phyloP scores from a whole-genome alignment of 2,329 filamentous ascomycete species.

The Fusarium austroafricanum region DNA sequence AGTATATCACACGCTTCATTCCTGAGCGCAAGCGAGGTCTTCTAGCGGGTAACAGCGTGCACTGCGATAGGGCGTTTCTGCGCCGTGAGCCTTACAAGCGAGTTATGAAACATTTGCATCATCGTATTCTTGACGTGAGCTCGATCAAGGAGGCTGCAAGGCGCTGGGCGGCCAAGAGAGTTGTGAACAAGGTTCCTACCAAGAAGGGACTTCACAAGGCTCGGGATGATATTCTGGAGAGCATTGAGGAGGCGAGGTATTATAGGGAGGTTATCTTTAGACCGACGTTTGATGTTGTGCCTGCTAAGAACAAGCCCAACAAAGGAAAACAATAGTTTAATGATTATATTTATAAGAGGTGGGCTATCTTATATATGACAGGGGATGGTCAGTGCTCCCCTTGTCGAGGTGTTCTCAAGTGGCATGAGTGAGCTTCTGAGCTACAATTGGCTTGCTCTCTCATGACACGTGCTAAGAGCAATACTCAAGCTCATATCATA shows the following conservation, averaged over 20 bases:
- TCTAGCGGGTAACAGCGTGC: slow-evolving; percentile 92
- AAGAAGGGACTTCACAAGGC: slow-evolving; percentile 87
- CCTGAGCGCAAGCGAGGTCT: slow-evolving; percentile 75
- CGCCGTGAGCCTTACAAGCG: slow-evolving; percentile 76
- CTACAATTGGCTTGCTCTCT: background rate
- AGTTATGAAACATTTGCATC: slow-evolving; percentile 83
- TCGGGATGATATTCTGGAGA: slow-evolving; percentile 90
- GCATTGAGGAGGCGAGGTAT: slow-evolving; percentile 89
- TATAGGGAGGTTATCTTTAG: slow-evolving; percentile 79
- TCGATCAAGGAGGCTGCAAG: slow-evolving; percentile 89
- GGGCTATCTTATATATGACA: slow-evolving; percentile 5
- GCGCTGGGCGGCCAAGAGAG: slow-evolving; percentile 72
- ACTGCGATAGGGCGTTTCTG: slow-evolving; percentile 88
- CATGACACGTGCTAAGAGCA: background rate
- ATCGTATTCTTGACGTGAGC: slow-evolving; percentile 93
- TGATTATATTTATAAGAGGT: background rate
- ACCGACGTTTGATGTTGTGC: slow-evolving; percentile 45
- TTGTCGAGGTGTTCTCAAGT: background rate
- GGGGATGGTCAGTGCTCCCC: background rate
- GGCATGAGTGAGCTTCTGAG: slow-evolving; percentile 12
- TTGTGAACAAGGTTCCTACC: slow-evolving; percentile 69
- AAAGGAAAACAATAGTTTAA: slow-evolving; percentile 14
- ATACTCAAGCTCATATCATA: background rate
- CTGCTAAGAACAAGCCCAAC: slow-evolving; percentile 34
- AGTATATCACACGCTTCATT: slow-evolving; percentile 80